Conservation (phyloP, 129 eudicot species). For the Flaveria bidentis region DNA sequence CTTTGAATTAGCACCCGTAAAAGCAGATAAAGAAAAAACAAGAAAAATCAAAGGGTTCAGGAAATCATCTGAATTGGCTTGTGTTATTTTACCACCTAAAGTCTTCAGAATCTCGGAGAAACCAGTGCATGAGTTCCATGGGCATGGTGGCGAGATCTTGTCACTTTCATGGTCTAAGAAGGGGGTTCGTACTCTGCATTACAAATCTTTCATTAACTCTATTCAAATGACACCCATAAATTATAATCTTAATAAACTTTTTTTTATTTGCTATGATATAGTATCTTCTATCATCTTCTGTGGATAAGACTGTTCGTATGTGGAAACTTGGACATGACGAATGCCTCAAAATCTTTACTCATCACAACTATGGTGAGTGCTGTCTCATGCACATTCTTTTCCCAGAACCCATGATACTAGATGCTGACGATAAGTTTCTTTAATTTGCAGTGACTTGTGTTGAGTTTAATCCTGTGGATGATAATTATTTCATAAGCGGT, state of each 20-base stretch:
- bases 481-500: slow-evolving; percentile 58
- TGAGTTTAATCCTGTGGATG: slow-evolving; percentile 64
- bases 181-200: slow-evolving; percentile 48
- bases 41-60: slow-evolving; percentile 35
- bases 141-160: slow-evolving; percentile 72
- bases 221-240: not conserved
- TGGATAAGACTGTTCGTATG: slow-evolving; percentile 83
- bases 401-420: not conserved
- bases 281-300: slow-evolving; percentile 79
- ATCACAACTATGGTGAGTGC: slow-evolving; percentile 74
- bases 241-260: not conserved
- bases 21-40: slow-evolving; percentile 46
- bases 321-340: slow-evolving; percentile 71
- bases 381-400: not conserved
- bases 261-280: slow-evolving; percentile 33
- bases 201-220: not conserved
- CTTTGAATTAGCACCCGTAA: slow-evolving; percentile 56
- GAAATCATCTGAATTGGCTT: slow-evolving; percentile 60
- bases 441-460: slow-evolving; percentile 75
- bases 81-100: slow-evolving; percentile 80
- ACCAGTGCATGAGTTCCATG: slow-evolving; percentile 70
- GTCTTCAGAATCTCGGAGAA: slow-evolving; percentile 61
- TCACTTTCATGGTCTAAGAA: slow-evolving; percentile 77
- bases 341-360: slow-evolving; percentile 68
- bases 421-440: not conserved